Evolutionary conservation across 1,139 yeast genomes (phyloP), one percentile per base, ranked within the genome.

Genomic region (Debaryomyces sp.): DNA sequence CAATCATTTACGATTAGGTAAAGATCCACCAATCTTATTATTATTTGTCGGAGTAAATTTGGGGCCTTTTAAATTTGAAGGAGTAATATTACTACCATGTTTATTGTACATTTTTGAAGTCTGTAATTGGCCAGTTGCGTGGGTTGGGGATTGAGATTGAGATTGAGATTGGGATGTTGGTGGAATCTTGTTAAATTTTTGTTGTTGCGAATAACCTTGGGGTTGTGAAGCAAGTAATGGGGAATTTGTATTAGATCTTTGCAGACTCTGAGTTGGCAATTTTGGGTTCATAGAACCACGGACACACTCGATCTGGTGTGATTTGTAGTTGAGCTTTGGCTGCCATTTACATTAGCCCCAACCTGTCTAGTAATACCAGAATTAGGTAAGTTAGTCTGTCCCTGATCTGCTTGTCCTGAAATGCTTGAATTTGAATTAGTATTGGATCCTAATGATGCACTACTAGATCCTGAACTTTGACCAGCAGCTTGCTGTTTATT

Each of bases 401-500:
- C 41, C 12, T 21, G 22, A 27, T 35, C 38, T 35, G 21, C 17
- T 13, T 29, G 43, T 32, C 32, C 30, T 22, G 40, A 44, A 15
- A 17, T 18, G n/a, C 18, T 30, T 27, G 48, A n/a, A 32, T 27
- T 34, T 21, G 48, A 9, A 29, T 36, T 45, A 15, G 13, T n/a
- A 18, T 9, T 32, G 15, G 38, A 35, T 7, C 38, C 38, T 21
- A 35, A 18, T 22, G 38, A 35, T 35, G 38, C 12, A 35, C 22
- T 35, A 21, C 17, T 30, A 10, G 43, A 30, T 5, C 36, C 29
- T n/a, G 35, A 9, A 12, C 6, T 44, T 73, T 73, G 35, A 30
- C 50, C 50, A 78, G 81, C 49, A 83, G 80, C 4, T 55, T 84
- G 84, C 46, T 77, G 66, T 40, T 54, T 58, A 38, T 56, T 54